Percentiles rank a stretch among this genome's conserved stretches.
Conservation (phyloP, 2,329 filamentous ascomycete genomes). For the Arthroderma sp. region DNA sequence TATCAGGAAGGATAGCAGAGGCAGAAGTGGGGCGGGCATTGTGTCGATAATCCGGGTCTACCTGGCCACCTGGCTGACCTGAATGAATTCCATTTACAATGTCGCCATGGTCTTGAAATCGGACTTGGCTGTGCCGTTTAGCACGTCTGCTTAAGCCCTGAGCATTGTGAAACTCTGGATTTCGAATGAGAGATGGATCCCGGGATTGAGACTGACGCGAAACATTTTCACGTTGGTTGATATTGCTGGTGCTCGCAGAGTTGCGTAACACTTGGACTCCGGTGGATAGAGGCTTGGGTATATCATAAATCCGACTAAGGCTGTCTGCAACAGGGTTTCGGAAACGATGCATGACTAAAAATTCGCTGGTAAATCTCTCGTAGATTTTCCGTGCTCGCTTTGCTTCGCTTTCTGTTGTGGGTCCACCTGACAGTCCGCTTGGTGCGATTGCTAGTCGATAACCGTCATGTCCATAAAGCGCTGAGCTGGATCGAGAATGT, state of each 20-base stretch:
- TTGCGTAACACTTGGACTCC: no score
- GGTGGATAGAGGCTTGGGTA: neutral
- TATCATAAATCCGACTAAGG: conserved; percentile 19
- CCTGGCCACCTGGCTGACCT: neutral
- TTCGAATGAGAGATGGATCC: no score
- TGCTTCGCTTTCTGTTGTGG: conserved; percentile 23
- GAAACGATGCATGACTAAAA: conserved; percentile 34
- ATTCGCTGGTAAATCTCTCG: conserved; percentile 30
- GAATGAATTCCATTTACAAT: conserved; percentile 13
- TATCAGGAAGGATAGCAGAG: conserved; percentile 14
- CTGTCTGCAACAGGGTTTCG: conserved; percentile 32
- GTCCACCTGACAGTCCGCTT: conserved; percentile 6
- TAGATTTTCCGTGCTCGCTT: conserved; percentile 32
- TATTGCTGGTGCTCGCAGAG: no score
- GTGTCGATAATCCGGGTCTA: conserved; percentile 11
- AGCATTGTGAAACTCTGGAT: no score
- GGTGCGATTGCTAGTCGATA: conserved; percentile 6
- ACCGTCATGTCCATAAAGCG: conserved; percentile 4
- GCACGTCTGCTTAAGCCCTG: conserved; percentile 10
- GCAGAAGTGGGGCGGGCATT: conserved; percentile 24
- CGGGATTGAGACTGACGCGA: no score
- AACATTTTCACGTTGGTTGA: no score
- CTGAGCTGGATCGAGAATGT: conserved; percentile 19
- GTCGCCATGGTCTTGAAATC: conserved; percentile 23
- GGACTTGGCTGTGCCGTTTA: conserved; percentile 18